Conservation (phyloP, 2,329 filamentous ascomycete genomes). For the Pseudogymnoascus sp. region DNA sequence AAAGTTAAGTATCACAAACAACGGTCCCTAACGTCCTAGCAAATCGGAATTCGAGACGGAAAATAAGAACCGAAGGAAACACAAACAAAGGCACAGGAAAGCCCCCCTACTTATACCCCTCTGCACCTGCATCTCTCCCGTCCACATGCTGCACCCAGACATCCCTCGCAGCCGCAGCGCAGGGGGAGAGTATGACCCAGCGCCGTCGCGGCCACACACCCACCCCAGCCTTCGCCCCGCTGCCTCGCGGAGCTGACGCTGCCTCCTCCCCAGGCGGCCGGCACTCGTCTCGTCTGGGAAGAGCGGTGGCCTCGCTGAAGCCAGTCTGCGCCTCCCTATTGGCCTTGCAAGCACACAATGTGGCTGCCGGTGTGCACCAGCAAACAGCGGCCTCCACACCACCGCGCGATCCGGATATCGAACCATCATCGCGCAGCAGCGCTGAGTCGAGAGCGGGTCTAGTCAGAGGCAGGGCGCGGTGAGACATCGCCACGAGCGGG, state of each 20-base stretch:
- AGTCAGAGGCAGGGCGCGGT: background rate
- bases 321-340: background rate
- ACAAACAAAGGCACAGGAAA: background rate
- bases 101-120: background rate
- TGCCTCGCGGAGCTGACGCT: background rate
- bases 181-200: background rate
- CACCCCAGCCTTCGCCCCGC: background rate
- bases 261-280: background rate
- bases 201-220: background rate
- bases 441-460: background rate
- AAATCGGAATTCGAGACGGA: background rate
- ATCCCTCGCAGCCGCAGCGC: background rate
- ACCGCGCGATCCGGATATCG: background rate
- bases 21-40: background rate
- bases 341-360: background rate
- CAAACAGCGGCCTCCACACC: background rate
- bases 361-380: no score
- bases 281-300: background rate
- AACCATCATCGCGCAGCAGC: background rate
- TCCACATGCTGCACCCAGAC: background rate
- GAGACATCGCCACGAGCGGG: constrained; percentile 1
- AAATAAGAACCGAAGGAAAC: background rate
- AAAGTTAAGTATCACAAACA: background rate
- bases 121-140: background rate
- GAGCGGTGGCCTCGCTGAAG: background rate